A percentile compares a stretch with the other conserved stretches of the same genome.
Evolutionary conservation across 345 rosid species (phyloP).

Genomic region (Murraya koenigii): DNA sequence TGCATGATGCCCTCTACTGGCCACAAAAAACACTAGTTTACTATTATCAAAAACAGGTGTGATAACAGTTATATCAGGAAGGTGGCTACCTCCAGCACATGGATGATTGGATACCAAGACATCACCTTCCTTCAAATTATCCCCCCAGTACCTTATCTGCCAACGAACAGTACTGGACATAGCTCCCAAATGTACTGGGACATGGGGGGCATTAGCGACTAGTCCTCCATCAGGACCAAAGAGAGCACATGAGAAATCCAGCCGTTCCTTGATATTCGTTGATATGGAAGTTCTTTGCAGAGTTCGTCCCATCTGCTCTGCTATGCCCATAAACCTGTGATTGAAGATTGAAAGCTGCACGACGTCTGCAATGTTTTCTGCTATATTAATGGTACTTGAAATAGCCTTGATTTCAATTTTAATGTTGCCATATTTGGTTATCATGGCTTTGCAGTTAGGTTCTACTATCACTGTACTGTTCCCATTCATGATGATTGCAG

Average conservation of each 20-base stretch:
- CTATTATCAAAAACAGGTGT: constrained; percentile 84
- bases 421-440: constrained; percentile 89
- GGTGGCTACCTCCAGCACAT: constrained; percentile 95
- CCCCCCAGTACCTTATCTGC: constrained; percentile 86
- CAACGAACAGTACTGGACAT: constrained; percentile 93
- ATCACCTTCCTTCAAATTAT: constrained; percentile 79
- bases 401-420: constrained; percentile 63
- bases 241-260: constrained; percentile 97
- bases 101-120: constrained; percentile 94
- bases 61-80: constrained; percentile 92
- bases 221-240: constrained; percentile 94
- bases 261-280: constrained; percentile 88
- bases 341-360: constrained; percentile 94
- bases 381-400: constrained; percentile 36
- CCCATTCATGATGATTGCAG: constrained; percentile 95
- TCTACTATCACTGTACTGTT: constrained; percentile 94
- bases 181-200: constrained; percentile 96
- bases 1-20: constrained; percentile 98
- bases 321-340: constrained; percentile 98
- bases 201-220: constrained; percentile 98
- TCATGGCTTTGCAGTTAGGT: constrained; percentile 73
- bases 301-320: constrained; percentile 98
- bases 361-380: constrained; percentile 84
- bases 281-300: constrained; percentile 97
- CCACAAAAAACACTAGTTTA: constrained; percentile 91